Percentiles rank a stretch among this genome's conserved stretches.
Evolutionary conservation across 148 eudicot species (phyloP).

Genomic region (Amaranthus palmeri): DNA sequence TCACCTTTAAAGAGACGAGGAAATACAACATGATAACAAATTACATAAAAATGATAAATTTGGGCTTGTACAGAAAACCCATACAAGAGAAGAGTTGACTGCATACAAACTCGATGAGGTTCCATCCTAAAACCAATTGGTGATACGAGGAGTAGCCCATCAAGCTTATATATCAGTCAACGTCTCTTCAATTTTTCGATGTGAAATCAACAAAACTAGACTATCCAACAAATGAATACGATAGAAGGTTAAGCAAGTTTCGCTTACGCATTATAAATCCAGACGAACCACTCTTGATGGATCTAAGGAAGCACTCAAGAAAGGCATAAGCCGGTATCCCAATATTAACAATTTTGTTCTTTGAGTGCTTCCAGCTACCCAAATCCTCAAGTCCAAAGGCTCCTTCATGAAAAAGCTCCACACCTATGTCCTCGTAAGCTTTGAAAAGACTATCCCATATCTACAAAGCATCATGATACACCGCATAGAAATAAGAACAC

Average conservation of each 20-base stretch:
- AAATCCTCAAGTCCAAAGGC: constrained; percentile 22
- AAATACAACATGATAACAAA: neutral
- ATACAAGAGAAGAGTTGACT: no score
- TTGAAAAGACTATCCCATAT: constrained; percentile 29
- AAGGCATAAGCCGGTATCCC: constrained; percentile 29
- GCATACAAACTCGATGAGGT: no score
- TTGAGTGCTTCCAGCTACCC: constrained; percentile 23
- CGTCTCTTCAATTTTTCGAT: no score
- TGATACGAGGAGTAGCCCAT: no score
- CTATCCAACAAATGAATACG: neutral
- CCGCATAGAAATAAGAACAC: neutral
- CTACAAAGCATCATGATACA: constrained; percentile 11
- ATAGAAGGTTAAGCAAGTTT: neutral
- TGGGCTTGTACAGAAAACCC: no score
- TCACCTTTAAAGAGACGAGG: constrained; percentile 8
- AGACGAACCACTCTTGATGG: constrained; percentile 24
- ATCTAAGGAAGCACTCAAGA: constrained; percentile 26
- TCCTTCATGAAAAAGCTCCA: constrained; percentile 19
- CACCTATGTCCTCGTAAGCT: constrained; percentile 26
- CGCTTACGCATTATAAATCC: constrained; percentile 28
- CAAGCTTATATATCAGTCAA: no score
- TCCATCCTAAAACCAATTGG: no score
- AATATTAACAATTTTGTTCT: constrained; percentile 21
- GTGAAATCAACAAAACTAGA: no score
- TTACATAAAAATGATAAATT: no score